These are phyloP conservation scores for Salix arbutifolia DNA, from an alignment of 345 rosid species.

Conservation along the genomic window DNA sequence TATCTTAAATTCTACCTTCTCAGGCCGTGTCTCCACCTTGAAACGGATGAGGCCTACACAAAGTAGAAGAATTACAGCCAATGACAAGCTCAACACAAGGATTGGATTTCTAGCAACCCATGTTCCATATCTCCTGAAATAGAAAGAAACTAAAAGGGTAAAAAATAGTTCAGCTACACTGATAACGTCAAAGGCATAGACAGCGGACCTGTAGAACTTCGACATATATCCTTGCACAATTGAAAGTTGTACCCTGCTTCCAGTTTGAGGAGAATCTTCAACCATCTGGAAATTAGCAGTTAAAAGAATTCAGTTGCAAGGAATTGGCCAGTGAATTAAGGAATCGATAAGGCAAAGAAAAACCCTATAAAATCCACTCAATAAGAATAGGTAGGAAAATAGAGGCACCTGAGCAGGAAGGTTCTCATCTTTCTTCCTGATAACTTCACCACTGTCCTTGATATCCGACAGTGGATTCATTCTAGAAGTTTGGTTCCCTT, in stretches of 20 bases:
- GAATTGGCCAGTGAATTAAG: background rate
- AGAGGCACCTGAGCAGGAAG: slow-evolving; percentile 57
- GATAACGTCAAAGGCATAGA: slow-evolving; percentile 12
- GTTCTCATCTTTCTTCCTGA: slow-evolving; percentile 54
- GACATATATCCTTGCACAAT: slow-evolving; percentile 87
- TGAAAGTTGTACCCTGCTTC: slow-evolving; percentile 63
- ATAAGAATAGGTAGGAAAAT: background rate
- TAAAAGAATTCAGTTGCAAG: slow-evolving; percentile 1
- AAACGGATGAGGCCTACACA: slow-evolving; percentile 82
- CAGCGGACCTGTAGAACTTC: slow-evolving; percentile 66
- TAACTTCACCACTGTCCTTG: slow-evolving; percentile 35
- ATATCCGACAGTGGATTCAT: slow-evolving; percentile 43
- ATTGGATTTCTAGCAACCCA: slow-evolving; percentile 92
- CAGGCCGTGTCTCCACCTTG: slow-evolving; percentile 97
- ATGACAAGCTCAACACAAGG: slow-evolving; percentile 58
- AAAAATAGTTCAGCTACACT: slow-evolving; percentile 11
- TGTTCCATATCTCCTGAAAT: slow-evolving; percentile 75
- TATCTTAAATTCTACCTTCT: slow-evolving; percentile 52
- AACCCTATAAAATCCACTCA: background rate
- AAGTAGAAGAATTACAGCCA: slow-evolving; percentile 66
- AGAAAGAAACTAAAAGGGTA: slow-evolving; percentile 13
- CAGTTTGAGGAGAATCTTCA: slow-evolving; percentile 62
- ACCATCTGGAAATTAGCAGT: slow-evolving; percentile 44
- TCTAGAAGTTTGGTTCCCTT: slow-evolving; percentile 46
- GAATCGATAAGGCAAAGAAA: background rate